Evolutionary conservation across 768 basidiomycete species (phyloP).

Genomic region (Leccinellum rugosiceps): DNA sequence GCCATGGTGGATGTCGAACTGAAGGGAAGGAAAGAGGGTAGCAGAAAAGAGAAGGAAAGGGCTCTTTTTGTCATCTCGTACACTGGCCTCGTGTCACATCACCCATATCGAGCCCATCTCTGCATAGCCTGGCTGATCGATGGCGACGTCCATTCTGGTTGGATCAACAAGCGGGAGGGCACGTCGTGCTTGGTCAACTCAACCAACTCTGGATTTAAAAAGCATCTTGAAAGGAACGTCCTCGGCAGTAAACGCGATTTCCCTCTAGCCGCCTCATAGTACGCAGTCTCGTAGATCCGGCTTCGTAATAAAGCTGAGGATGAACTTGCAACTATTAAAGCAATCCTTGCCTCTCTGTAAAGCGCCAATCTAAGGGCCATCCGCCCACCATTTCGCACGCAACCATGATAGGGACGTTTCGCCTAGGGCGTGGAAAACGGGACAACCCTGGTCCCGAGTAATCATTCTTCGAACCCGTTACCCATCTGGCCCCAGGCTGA

Average conservation of each 20-base stretch:
- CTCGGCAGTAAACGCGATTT: background rate
- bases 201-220: background rate
- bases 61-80: slow-evolving; percentile 26
- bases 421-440: slow-evolving; percentile 29
- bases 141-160: background rate
- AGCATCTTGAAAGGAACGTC: background rate
- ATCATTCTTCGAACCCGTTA: slow-evolving; percentile 38
- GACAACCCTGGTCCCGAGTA: slow-evolving; percentile 45
- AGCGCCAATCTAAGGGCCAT: background rate
- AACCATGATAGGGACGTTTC: background rate
- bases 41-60: background rate
- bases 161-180: background rate
- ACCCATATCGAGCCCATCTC: slow-evolving; percentile 33
- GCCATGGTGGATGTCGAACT: slow-evolving; percentile 22
- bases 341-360: background rate
- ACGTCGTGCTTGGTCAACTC: background rate
- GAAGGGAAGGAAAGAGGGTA: slow-evolving; percentile 11
- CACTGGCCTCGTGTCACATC: slow-evolving; percentile 26
- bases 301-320: background rate
- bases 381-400: background rate
- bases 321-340: background rate
- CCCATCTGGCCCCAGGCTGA: background rate
- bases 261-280: too few species aligned
- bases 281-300: too few species aligned
- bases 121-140: slow-evolving; percentile 7